Evolutionary conservation across 2,329 filamentous ascomycete genomes (phyloP).

Genomic region (Penicillium sp.): DNA sequence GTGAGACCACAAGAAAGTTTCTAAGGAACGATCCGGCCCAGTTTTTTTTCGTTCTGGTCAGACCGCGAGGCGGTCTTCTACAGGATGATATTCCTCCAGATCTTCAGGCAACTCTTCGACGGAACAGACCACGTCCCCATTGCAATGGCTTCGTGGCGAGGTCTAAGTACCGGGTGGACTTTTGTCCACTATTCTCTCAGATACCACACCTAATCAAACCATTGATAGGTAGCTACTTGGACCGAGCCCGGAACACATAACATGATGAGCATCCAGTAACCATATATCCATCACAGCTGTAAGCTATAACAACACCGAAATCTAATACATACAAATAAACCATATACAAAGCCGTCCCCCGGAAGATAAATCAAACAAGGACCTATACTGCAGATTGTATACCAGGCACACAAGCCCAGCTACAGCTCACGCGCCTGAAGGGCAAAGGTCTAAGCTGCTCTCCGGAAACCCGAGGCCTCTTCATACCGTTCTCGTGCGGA

Average conservation of each 20-base stretch:
- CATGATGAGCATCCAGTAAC: background rate
- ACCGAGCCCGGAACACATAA: background rate
- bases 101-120: background rate
- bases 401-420: conserved; percentile 40
- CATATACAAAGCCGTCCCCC: conserved; percentile 11
- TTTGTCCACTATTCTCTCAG: background rate
- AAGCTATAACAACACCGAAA: conserved; percentile 7
- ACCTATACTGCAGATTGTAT: conserved; percentile 2
- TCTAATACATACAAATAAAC: conserved; percentile 16
- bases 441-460: conserved; percentile 42
- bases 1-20: background rate
- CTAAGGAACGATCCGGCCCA: background rate
- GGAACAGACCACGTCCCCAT: background rate
- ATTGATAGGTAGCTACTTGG: background rate
- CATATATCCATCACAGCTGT: background rate
- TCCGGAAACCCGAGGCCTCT: conserved; percentile 32
- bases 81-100: background rate
- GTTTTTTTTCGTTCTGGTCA: too few species aligned
- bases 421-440: conserved; percentile 45
- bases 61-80: too few species aligned
- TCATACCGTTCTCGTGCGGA: conserved; percentile 42
- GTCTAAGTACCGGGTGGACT: too few species aligned
- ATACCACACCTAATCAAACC: background rate
- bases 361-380: background rate
- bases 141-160: background rate